phyloP scores from a whole-genome alignment of 768 basidiomycete species.

The Amanita rimosa region DNA sequence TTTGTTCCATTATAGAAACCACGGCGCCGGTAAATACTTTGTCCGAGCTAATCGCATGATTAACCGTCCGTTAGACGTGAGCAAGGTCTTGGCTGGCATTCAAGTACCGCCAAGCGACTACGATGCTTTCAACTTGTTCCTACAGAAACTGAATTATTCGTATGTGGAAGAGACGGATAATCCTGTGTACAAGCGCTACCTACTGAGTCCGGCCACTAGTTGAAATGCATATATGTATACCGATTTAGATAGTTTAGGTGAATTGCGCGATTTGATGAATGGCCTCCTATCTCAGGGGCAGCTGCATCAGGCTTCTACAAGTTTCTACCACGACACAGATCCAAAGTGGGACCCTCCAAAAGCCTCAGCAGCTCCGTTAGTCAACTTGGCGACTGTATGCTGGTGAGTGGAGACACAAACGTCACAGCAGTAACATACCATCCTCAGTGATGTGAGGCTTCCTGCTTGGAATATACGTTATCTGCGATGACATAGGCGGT shows the following conservation, averaged over 20 bases:
- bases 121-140: slow-evolving; percentile 59
- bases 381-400: neutral
- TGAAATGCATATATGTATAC: neutral
- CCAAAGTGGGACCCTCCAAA: no score
- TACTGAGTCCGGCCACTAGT: slow-evolving; percentile 16
- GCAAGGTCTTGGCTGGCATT: slow-evolving; percentile 87
- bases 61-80: slow-evolving; percentile 49
- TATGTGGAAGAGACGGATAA: slow-evolving; percentile 94
- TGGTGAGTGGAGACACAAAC: neutral
- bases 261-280: no score
- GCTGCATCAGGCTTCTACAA: no score
- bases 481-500: slow-evolving; percentile 84
- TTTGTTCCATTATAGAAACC: slow-evolving; percentile 96
- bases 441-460: slow-evolving; percentile 14
- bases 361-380: neutral
- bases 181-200: slow-evolving; percentile 67
- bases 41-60: neutral
- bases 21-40: slow-evolving; percentile 72
- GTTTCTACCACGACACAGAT: no score
- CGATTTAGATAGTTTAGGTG: no score
- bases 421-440: neutral
- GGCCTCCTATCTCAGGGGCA: no score
- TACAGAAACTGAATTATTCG: slow-evolving; percentile 70
- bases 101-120: slow-evolving; percentile 72
- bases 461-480: slow-evolving; percentile 41